These are phyloP conservation scores for Capsicum chinense DNA, from an alignment of 257 asterid species.

Conservation along the genomic window DNA sequence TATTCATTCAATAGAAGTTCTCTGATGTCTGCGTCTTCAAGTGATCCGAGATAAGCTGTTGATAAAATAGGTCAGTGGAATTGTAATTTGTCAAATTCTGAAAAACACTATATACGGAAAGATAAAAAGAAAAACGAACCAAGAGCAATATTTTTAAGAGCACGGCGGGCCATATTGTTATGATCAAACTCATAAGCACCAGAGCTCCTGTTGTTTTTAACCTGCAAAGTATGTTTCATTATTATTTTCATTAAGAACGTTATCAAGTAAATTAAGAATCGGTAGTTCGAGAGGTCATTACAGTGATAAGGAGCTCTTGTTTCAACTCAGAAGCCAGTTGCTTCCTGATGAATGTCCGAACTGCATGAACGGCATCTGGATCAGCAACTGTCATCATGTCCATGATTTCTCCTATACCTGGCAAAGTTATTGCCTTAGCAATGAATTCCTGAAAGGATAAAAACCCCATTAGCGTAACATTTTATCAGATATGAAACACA, in stretches of 20 bases:
- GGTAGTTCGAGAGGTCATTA: conserved; percentile 32
- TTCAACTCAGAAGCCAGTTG: conserved; percentile 75
- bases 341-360: conserved; percentile 66
- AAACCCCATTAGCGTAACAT: not conserved
- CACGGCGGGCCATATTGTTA: conserved; percentile 72
- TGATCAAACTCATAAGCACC: conserved; percentile 66
- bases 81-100: conserved; percentile 22
- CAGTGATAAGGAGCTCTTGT: conserved; percentile 61
- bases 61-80: conserved; percentile 9
- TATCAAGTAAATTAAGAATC: conserved; percentile 10
- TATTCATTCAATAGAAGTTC: conserved; percentile 82
- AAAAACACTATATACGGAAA: not conserved
- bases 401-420: conserved; percentile 86
- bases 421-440: conserved; percentile 79
- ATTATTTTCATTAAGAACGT: not conserved
- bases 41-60: conserved; percentile 79
- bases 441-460: conserved; percentile 64
- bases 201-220: conserved; percentile 59
- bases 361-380: conserved; percentile 91
- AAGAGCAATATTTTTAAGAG: conserved; percentile 74
- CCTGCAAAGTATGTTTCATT: conserved; percentile 44
- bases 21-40: conserved; percentile 57
- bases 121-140: conserved; percentile 42
- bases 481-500: not conserved
- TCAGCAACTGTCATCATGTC: conserved; percentile 87